These are phyloP conservation scores for Dryadomyces quercus-mongolicae DNA, from an alignment of 2,329 filamentous ascomycete genomes.

Conservation along the genomic window DNA sequence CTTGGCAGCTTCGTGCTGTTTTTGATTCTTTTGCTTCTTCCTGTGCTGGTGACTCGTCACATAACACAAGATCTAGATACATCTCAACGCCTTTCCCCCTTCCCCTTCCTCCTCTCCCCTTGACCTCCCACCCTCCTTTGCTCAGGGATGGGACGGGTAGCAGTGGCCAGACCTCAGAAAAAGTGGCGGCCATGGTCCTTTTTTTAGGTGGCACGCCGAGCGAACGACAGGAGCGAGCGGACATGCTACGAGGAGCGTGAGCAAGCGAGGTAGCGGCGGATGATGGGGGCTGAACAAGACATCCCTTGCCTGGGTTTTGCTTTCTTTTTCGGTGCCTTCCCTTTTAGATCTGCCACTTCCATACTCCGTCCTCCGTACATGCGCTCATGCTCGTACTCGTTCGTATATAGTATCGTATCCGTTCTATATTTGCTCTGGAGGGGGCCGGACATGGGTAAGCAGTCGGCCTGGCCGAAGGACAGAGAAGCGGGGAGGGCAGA, in stretches of 20 bases:
- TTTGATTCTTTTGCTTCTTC: background rate
- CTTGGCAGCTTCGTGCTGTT: conserved; percentile 7
- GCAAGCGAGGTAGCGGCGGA: background rate
- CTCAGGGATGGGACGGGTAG: conserved; percentile 2
- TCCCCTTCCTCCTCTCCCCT: too few relatives aligned
- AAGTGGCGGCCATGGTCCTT: background rate
- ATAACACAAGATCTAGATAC: conserved; percentile 37
- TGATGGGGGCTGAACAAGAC: too few relatives aligned
- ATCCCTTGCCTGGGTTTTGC: too few relatives aligned
- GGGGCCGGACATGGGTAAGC: background rate
- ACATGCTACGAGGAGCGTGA: background rate
- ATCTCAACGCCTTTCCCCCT: conserved; percentile 3
- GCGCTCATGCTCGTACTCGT: too few relatives aligned
- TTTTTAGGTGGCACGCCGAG: background rate
- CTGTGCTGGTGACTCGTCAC: conserved; percentile 30
- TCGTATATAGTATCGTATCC: too few relatives aligned
- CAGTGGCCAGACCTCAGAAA: background rate
- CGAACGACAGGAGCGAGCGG: background rate
- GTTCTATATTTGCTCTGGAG: background rate
- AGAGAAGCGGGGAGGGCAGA: background rate
- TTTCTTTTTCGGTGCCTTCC: too few relatives aligned
- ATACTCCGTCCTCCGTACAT: too few relatives aligned
- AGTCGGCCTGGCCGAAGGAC: background rate
- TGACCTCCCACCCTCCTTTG: conserved; percentile 5
- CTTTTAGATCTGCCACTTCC: too few relatives aligned